Evolutionary conservation across 257 asterid genomes (phyloP).

Genomic region (Prunella vulgaris): DNA sequence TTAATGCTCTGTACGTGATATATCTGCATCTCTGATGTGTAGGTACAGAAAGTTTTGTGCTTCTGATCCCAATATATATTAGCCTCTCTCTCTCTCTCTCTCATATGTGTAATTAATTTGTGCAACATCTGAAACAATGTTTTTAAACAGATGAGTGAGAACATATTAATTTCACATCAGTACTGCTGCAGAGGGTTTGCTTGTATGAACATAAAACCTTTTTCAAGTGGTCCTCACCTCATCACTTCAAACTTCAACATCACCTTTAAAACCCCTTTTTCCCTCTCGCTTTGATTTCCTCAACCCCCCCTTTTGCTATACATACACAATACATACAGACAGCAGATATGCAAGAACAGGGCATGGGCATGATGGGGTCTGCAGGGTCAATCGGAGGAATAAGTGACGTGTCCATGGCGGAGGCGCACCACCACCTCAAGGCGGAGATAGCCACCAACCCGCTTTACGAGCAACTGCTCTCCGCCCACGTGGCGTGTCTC

Average conservation of each 20-base stretch:
- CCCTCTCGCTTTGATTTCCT: constrained; percentile 21
- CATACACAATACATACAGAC: neutral
- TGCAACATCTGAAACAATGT: constrained; percentile 24
- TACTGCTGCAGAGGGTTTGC: neutral
- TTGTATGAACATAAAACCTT: constrained; percentile 22
- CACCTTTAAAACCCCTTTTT: constrained; percentile 17
- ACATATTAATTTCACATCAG: constrained; percentile 19
- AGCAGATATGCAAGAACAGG: constrained; percentile 36
- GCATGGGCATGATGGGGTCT: too few relatives aligned
- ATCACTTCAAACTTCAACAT: constrained; percentile 24
- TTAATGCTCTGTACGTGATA: constrained; percentile 33
- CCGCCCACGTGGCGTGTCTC: constrained; percentile 93
- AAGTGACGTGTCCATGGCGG: too few relatives aligned
- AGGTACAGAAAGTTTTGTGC: constrained; percentile 58
- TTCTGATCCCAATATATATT: constrained; percentile 55
- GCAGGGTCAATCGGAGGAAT: too few relatives aligned
- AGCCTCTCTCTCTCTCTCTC: neutral
- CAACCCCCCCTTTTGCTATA: neutral
- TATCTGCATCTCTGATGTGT: constrained; percentile 36
- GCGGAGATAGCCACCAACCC: constrained; percentile 89
- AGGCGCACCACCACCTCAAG: constrained; percentile 46
- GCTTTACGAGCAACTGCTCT: constrained; percentile 72
- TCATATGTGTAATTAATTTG: neutral
- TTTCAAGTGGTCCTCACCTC: constrained; percentile 43
- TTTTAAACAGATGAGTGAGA: too few relatives aligned